phyloP scores from a whole-genome alignment of 2,329 filamentous ascomycete species.

The Beauveria varroae region DNA sequence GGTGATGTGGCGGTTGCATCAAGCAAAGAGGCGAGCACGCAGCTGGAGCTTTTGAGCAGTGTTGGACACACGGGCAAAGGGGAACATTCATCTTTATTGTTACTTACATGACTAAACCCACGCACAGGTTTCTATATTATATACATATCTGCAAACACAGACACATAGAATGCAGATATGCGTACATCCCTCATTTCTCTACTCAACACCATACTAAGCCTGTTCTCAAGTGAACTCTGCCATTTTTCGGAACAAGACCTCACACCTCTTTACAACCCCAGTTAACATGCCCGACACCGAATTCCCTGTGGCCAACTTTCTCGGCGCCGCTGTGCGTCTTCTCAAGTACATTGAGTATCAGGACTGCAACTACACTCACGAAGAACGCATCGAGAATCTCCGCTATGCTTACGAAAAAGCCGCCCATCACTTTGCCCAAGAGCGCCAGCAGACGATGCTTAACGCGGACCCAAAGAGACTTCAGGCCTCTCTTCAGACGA shows the following conservation, averaged over 20 bases:
- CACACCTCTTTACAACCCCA: background rate
- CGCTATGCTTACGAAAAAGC: slow-evolving; percentile 14
- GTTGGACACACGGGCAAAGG: too few relatives aligned
- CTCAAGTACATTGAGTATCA: slow-evolving; percentile 15
- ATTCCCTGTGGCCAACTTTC: slow-evolving; percentile 10
- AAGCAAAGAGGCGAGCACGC: too few relatives aligned
- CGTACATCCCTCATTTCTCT: too few relatives aligned
- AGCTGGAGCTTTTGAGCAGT: too few relatives aligned
- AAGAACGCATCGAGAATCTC: slow-evolving; percentile 13
- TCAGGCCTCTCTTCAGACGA: slow-evolving; percentile 15
- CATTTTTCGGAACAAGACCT: too few relatives aligned
- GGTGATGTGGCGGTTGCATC: background rate
- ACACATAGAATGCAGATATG: too few relatives aligned
- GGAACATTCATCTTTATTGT: too few relatives aligned
- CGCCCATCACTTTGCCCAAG: slow-evolving; percentile 16
- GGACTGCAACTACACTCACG: slow-evolving; percentile 15
- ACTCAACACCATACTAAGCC: too few relatives aligned
- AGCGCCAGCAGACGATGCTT: slow-evolving; percentile 8
- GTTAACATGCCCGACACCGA: background rate
- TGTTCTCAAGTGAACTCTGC: too few relatives aligned
- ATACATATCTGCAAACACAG: too few relatives aligned
- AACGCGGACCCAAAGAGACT: slow-evolving; percentile 12
- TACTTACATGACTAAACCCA: too few relatives aligned
- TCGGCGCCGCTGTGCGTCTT: slow-evolving; percentile 13
- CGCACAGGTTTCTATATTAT: too few relatives aligned